Evolutionary conservation across 805 yeast species (phyloP), one percentile per base, ranked within the genome.

Genomic region (Jamesozyma piceae): DNA sequence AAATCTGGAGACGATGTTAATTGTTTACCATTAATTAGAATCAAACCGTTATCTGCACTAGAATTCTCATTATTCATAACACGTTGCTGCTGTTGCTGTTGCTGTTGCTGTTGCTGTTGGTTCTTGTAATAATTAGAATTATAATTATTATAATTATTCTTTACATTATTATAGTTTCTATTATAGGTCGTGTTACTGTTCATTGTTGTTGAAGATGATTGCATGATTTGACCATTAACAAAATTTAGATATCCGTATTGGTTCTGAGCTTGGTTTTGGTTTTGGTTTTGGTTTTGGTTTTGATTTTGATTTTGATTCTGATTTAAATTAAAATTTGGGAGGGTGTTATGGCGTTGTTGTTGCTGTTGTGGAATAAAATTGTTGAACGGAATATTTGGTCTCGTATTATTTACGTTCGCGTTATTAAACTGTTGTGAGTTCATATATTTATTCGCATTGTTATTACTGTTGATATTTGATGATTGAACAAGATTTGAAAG

Each of bases 1-100:
- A 83, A 67, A 11, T 74, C 79, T 0, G 71, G 63, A 0, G 88
- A 78, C 2, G 87, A 75, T 19, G 77, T 64, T 26, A 82, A 77
- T 39, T 72, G 68, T 42, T 71, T 74, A 37, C 75, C 74, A 40
- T 71, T 72, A 35, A 80, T 62, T 4, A 80, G 52, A 31, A 81
- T 31, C 19, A 57, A 62, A 1, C 88, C 87, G 55, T 81, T 80
- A 35, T 81, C 88, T 3, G 20, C 26, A 20, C 13, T 27, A 15
- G 20, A 13, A 15, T 37, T 27, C 14, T 30, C 36, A 22, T 38
- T 32, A 10, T 17, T 38, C n/a, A 14, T 19, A 4, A 18, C 15
- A 11, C 15, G 29, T 10, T 30, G 14, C 9, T 37, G 22, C 13
- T 28, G 39, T 21, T 19, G 37, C 21, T 15, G 27, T 34, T 18